Percentiles rank a stretch among this genome's conserved stretches.
These are phyloP conservation scores for sunflower (Helianthus annuus) DNA, from an alignment of 129 eudicot genomes.

Conservation along the genomic window HanXRQr2.0-SUNRISE NC_035441.2:188653239-188653738, in stretches of 20 bases:
- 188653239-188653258: not conserved
- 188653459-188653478: not conserved
- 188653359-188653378: not conserved
- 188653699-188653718: not conserved
- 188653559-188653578: slow-evolving; percentile 9
- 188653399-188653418: too few relatives aligned
- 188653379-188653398: too few relatives aligned
- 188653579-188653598: not conserved
- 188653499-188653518: not conserved
- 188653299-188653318: too few relatives aligned
- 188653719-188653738: not conserved
- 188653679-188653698: not conserved
- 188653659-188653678: not conserved
- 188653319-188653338: too few relatives aligned
- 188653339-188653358: too few relatives aligned
- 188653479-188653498: not conserved
- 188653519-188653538: slow-evolving; percentile 5
- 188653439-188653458: not conserved
- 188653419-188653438: not conserved
- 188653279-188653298: not conserved
- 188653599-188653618: not conserved
- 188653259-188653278: not conserved
- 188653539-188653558: slow-evolving; percentile 2
- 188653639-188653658: slow-evolving; percentile 2
- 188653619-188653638: not conserved